These are phyloP conservation scores for Bretziella fagacearum DNA, from an alignment of 2,329 filamentous ascomycete species.

Conservation along the genomic window DNA sequence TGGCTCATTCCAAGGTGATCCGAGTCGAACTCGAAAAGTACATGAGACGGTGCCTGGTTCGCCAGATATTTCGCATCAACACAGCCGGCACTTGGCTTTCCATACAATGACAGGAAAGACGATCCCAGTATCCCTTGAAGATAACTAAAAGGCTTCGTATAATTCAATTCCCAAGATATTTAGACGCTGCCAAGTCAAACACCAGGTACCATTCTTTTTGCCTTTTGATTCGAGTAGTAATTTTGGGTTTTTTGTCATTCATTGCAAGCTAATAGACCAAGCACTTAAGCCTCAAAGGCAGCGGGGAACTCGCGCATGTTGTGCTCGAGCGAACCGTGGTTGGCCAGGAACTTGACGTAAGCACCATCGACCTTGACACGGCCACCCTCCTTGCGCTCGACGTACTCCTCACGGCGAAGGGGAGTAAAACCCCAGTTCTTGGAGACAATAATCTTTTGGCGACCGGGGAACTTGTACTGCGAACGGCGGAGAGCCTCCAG, in stretches of 20 bases:
- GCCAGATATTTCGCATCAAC: background rate
- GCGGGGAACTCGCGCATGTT: conserved; percentile 95
- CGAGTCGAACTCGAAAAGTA: too few relatives aligned
- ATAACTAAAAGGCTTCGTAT: conserved; percentile 3
- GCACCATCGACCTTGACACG: conserved; percentile 94
- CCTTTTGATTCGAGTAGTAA: conserved; percentile 7
- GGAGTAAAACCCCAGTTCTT: conserved; percentile 99
- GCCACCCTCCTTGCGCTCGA: conserved; percentile 84
- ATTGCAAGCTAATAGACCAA: conserved; percentile 18
- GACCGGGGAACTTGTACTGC: conserved; percentile 99
- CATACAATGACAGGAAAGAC: background rate
- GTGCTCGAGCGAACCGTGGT: conserved; percentile 67
- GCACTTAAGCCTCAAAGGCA: conserved; percentile 52
- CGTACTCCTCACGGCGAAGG: conserved; percentile 92
- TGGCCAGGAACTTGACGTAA: conserved; percentile 97
- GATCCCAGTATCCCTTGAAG: background rate
- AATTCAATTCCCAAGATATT: conserved; percentile 3
- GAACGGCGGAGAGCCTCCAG: conserved; percentile 98
- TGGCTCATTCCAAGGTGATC: too few relatives aligned
- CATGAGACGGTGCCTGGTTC: background rate
- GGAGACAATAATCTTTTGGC: conserved; percentile 99
- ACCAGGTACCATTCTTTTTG: conserved; percentile 6
- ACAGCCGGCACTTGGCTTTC: background rate
- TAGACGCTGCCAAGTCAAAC: conserved; percentile 9
- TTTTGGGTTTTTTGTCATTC: conserved; percentile 15